phyloP scores from a whole-genome alignment of 352 stramenopile genomes.

The Phytophthora rubi region DNA sequence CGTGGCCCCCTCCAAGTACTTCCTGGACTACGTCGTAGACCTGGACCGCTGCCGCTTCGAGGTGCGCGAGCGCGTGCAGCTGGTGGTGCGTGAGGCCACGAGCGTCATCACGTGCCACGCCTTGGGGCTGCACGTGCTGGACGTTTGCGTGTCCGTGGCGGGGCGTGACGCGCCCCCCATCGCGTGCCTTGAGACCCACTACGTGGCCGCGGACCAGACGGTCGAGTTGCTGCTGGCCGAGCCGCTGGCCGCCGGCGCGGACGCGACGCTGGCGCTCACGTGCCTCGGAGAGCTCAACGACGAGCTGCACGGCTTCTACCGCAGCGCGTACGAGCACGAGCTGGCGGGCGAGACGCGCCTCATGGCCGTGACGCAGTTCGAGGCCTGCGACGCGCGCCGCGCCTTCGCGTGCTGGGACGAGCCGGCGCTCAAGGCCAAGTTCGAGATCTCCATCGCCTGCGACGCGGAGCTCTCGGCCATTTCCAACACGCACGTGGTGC shows the following conservation, averaged over 20 bases:
- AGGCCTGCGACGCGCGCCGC: slow-evolving; percentile 89
- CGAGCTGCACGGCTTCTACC: slow-evolving; percentile 97
- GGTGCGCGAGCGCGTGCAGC: slow-evolving; percentile 62
- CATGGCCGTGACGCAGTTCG: slow-evolving; percentile 93
- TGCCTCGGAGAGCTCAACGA: slow-evolving; percentile 87
- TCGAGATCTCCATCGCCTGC: slow-evolving; percentile 92
- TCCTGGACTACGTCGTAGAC: slow-evolving; percentile 82
- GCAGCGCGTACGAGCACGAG: slow-evolving; percentile 91
- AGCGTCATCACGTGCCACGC: slow-evolving; percentile 92
- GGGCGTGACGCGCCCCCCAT: slow-evolving; percentile 36
- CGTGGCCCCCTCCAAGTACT: slow-evolving; percentile 72
- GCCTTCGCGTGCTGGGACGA: slow-evolving; percentile 99
- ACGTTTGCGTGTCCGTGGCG: slow-evolving; percentile 58
- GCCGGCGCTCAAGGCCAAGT: slow-evolving; percentile 96
- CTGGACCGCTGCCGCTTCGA: slow-evolving; percentile 77
- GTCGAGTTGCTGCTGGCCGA: slow-evolving; percentile 62
- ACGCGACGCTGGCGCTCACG: slow-evolving; percentile 50
- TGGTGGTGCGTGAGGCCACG: slow-evolving; percentile 69
- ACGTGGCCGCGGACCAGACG: slow-evolving; percentile 58
- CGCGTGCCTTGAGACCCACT: slow-evolving; percentile 61
- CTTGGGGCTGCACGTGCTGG: slow-evolving; percentile 92
- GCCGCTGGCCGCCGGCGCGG: slow-evolving; percentile 39
- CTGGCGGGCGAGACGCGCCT: slow-evolving; percentile 91
- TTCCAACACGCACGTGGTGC: slow-evolving; percentile 96
- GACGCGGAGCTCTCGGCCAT: slow-evolving; percentile 91